Conservation (phyloP, 331 rosid species). For the Arachis monticola region DNA sequence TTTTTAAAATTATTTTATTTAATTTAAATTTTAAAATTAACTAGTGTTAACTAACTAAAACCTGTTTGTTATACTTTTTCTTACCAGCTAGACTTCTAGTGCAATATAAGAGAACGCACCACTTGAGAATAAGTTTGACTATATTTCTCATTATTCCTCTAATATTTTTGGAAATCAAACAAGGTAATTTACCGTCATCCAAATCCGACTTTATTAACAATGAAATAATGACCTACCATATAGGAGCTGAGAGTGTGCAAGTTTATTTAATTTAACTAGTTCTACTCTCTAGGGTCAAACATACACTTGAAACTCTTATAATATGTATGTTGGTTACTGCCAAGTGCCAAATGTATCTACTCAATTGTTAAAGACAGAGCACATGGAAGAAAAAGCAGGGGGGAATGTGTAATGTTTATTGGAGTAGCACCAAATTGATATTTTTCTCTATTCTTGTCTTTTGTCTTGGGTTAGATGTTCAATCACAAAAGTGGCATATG, state of each 20-base stretch:
- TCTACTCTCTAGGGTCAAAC: conserved; percentile 15
- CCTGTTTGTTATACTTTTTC: too few species aligned
- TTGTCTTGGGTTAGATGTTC: not conserved
- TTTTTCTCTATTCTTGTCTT: not conserved
- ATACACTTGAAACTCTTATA: not conserved
- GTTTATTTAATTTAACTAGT: too few species aligned
- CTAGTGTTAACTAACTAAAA: too few species aligned
- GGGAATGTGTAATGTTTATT: not conserved
- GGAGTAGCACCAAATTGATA: not conserved
- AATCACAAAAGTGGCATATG: not conserved
- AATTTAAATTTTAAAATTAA: too few species aligned
- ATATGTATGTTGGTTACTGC: not conserved
- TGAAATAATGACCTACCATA: conserved; percentile 31
- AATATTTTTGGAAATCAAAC: too few species aligned
- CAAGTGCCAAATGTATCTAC: not conserved
- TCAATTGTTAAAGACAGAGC: conserved; percentile 30
- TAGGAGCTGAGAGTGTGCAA: too few species aligned
- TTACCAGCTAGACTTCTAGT: too few species aligned
- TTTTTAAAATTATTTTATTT: too few species aligned
- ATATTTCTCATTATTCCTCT: too few species aligned
- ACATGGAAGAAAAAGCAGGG: not conserved
- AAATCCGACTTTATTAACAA: not conserved
- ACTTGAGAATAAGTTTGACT: too few species aligned
- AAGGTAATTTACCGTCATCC: not conserved
- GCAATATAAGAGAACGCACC: too few species aligned